These are phyloP conservation scores for Ulmus americana DNA, from an alignment of 331 rosid species.

Conservation along the genomic window DNA sequence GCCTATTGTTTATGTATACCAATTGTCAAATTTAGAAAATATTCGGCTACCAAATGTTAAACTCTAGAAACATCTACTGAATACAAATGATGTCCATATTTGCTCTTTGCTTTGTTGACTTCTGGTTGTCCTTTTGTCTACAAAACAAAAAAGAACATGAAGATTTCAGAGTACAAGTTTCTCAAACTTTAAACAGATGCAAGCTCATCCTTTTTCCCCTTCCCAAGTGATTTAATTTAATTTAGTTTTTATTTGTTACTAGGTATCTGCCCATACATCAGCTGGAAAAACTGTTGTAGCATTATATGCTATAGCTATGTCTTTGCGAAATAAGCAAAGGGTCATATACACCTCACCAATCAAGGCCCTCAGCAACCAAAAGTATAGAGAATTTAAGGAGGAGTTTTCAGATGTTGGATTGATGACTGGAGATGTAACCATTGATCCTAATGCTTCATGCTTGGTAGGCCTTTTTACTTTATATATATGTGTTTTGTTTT, in stretches of 20 bases:
- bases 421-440: conserved; percentile 94
- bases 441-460: conserved; percentile 89
- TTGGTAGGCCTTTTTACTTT: conserved; percentile 38
- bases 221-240: not conserved
- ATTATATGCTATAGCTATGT: conserved; percentile 86
- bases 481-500: not conserved
- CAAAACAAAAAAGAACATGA: not conserved
- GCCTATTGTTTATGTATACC: not conserved
- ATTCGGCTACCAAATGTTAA: not conserved
- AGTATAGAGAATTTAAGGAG: conserved; percentile 83
- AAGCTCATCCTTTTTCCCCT: not conserved
- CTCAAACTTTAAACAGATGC: not conserved
- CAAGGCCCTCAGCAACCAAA: conserved; percentile 94
- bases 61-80: not conserved
- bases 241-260: not conserved
- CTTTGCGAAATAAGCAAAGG: conserved; percentile 65
- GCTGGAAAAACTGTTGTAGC: conserved; percentile 95
- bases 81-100: not conserved
- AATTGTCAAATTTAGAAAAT: not conserved
- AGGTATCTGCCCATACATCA: conserved; percentile 98
- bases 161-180: not conserved
- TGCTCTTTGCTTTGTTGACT: not conserved
- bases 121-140: not conserved
- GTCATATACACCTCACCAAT: conserved; percentile 94
- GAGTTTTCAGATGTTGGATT: conserved; percentile 93